phyloP scores from a whole-genome alignment of 129 eudicot genomes.

The sunflower (Helianthus annuus) region HanXRQr2.0-SUNRISE NC_035449.2:41335705-41336204 shows the following conservation, averaged over 20 bases:
- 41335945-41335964: slow-evolving; percentile 88
- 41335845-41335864: slow-evolving; percentile 73
- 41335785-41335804: neutral
- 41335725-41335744: slow-evolving; percentile 23
- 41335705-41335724: slow-evolving; percentile 14
- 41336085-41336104: neutral
- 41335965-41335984: slow-evolving; percentile 91
- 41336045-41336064: slow-evolving; percentile 26
- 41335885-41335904: slow-evolving; percentile 42
- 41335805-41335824: slow-evolving; percentile 42
- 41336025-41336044: slow-evolving; percentile 78
- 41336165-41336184: neutral
- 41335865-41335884: slow-evolving; percentile 69
- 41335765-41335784: neutral
- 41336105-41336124: neutral
- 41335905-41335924: slow-evolving; percentile 71
- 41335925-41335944: slow-evolving; percentile 78
- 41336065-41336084: neutral
- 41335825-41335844: slow-evolving; percentile 78
- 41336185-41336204: slow-evolving; percentile 15
- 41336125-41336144: slow-evolving; percentile 1
- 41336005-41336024: slow-evolving; percentile 61
- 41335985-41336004: slow-evolving; percentile 99
- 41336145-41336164: slow-evolving; percentile 10
- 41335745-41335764: slow-evolving; percentile 8